Evolutionary conservation across 1,284 basidiomycete species (phyloP).

Genomic region (Nidula niveotomentosa): DNA sequence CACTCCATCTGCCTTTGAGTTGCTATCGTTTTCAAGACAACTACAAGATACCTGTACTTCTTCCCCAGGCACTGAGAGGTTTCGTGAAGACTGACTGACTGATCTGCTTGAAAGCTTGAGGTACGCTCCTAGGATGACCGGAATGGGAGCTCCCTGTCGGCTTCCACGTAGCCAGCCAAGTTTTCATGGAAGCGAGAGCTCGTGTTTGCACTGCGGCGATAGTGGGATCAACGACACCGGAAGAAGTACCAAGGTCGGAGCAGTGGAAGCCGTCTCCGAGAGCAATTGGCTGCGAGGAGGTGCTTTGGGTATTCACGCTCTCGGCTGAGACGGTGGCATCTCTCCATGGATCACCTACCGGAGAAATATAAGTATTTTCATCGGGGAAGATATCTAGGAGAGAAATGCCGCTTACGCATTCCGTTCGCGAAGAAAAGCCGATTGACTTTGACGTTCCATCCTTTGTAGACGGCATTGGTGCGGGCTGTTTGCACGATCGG

Average conservation of each 20-base stretch:
- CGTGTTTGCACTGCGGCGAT: constrained; percentile 51
- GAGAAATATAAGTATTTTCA: not conserved
- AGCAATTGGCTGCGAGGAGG: constrained; percentile 51
- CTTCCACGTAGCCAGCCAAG: constrained; percentile 51
- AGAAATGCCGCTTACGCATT: constrained; percentile 40
- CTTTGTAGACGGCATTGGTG: constrained; percentile 53
- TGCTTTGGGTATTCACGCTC: constrained; percentile 45
- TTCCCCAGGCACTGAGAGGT: constrained; percentile 28
- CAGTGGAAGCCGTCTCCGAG: constrained; percentile 65
- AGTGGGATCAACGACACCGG: constrained; percentile 46
- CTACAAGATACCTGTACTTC: not conserved
- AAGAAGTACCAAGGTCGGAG: constrained; percentile 50
- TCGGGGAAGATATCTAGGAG: not conserved
- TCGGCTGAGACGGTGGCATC: constrained; percentile 66
- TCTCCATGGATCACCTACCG: constrained; percentile 67
- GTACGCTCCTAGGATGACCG: constrained; percentile 9
- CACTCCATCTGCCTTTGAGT: too few species aligned
- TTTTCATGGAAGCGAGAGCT: constrained; percentile 33
- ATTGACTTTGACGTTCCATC: constrained; percentile 59
- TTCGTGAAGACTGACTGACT: constrained; percentile 12
- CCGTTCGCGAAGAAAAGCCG: constrained; percentile 74
- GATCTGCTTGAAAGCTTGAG: constrained; percentile 6
- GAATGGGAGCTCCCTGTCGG: constrained; percentile 13
- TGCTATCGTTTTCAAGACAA: too few species aligned
- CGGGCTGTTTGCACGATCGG: constrained; percentile 35